Conservation (phyloP, 2,329 filamentous ascomycete species). For the Teratosphaeria gauchensis region DNA sequence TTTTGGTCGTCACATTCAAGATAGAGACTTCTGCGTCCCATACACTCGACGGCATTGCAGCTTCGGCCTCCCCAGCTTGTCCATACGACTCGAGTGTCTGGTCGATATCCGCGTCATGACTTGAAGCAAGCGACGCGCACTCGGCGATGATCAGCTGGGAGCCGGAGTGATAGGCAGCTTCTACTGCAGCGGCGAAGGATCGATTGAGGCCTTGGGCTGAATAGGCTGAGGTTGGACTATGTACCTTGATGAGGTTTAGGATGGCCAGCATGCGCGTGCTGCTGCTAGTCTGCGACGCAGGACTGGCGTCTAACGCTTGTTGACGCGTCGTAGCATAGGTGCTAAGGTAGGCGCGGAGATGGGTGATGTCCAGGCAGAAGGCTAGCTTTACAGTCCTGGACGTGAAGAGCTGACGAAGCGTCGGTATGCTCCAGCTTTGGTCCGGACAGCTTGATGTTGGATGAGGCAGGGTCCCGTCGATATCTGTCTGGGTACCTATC, state of each 20-base stretch:
- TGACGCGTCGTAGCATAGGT: conserved; percentile 5
- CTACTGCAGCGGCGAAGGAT: conserved; percentile 54
- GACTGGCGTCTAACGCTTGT: background rate
- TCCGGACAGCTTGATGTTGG: background rate
- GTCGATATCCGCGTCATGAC: background rate
- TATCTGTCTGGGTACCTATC: background rate
- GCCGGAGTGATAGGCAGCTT: conserved; percentile 40
- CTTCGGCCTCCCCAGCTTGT: conserved; percentile 1
- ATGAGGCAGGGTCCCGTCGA: background rate
- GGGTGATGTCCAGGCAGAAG: conserved; percentile 67
- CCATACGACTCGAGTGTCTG: background rate
- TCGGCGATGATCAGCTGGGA: conserved; percentile 36
- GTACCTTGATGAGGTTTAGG: conserved; percentile 56
- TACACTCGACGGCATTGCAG: background rate
- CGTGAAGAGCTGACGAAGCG: conserved; percentile 58
- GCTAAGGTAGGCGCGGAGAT: conserved; percentile 63
- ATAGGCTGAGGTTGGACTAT: conserved; percentile 62
- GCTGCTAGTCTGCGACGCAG: background rate
- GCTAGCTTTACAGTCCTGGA: conserved; percentile 59
- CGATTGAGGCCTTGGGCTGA: conserved; percentile 62
- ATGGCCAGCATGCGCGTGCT: conserved; percentile 41
- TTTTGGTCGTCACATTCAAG: conserved; percentile 37
- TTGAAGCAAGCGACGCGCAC: conserved; percentile 15
- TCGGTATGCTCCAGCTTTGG: conserved; percentile 30
- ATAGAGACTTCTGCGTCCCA: conserved; percentile 41